Percentiles rank a stretch among this genome's conserved stretches.
These are phyloP conservation scores for Tricholoma hemisulphureum DNA, from an alignment of 768 basidiomycete species.

Conservation along the genomic window DNA sequence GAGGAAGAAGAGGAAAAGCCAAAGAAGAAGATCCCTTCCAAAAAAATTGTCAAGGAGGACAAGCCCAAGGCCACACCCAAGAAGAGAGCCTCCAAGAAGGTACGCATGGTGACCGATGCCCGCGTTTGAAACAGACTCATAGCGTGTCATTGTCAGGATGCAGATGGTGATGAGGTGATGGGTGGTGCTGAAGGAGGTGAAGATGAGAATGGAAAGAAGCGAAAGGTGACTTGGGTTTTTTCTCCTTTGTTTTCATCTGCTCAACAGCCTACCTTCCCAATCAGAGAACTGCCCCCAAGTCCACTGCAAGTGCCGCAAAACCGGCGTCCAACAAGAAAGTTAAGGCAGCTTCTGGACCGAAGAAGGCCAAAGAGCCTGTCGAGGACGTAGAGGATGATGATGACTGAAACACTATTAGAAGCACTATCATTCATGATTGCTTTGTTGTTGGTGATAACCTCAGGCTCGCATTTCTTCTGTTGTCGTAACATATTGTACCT, in stretches of 20 bases:
- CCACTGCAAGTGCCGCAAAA: conserved; percentile 42
- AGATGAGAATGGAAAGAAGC: conserved; percentile 55
- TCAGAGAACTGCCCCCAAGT: conserved; percentile 43
- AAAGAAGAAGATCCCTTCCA: conserved; percentile 41
- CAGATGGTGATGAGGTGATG: conserved; percentile 44
- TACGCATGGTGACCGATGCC: conserved; percentile 1
- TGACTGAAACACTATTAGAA: background rate
- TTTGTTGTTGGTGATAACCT: background rate
- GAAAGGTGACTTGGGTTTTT: conserved; percentile 48
- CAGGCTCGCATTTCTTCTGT: background rate
- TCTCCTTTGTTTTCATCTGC: conserved; percentile 3
- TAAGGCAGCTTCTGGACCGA: conserved; percentile 39
- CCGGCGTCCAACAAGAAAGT: conserved; percentile 45
- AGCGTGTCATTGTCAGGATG: conserved; percentile 20
- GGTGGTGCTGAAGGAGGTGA: conserved; percentile 37
- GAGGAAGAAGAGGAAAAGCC: conserved; percentile 42
- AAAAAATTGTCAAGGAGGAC: conserved; percentile 31
- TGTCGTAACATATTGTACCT: background rate
- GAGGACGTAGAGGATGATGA: conserved; percentile 45
- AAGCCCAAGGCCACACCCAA: conserved; percentile 39
- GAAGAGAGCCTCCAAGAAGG: conserved; percentile 21
- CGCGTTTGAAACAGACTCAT: background rate
- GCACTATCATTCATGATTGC: background rate
- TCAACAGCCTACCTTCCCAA: background rate
- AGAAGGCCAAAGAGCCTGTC: conserved; percentile 50